Evolutionary conservation across 768 basidiomycete species (phyloP).

Genomic region (Tricholoma bakamatsutake): DNA sequence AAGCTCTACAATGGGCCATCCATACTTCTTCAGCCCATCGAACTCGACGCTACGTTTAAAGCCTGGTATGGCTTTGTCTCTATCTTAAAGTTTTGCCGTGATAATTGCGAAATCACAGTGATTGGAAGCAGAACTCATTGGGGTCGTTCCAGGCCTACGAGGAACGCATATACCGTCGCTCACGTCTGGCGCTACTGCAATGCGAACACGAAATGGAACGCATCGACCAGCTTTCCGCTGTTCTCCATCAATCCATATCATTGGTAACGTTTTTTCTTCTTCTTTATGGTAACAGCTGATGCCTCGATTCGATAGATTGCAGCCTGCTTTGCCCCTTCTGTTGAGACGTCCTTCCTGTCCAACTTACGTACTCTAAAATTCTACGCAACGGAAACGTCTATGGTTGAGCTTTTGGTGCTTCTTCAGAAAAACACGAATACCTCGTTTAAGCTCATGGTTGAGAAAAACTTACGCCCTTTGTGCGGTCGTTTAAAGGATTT

Average conservation of each 20-base stretch:
- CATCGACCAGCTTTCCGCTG: slow-evolving; percentile 32
- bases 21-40: slow-evolving; percentile 38
- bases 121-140: slow-evolving; percentile 35
- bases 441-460: slow-evolving; percentile 29
- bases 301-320: slow-evolving; percentile 28
- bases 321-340: slow-evolving; percentile 37
- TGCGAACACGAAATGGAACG: slow-evolving; percentile 33
- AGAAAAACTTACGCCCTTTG: slow-evolving; percentile 23
- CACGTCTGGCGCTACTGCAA: slow-evolving; percentile 32
- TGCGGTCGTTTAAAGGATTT: slow-evolving; percentile 12
- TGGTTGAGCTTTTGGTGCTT: slow-evolving; percentile 22
- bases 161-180: slow-evolving; percentile 30
- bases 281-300: neutral
- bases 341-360: slow-evolving; percentile 22
- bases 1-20: slow-evolving; percentile 21
- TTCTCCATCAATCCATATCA: slow-evolving; percentile 35
- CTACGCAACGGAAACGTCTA: slow-evolving; percentile 15
- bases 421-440: slow-evolving; percentile 27
- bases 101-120: slow-evolving; percentile 25
- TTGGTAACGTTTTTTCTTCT: slow-evolving; percentile 27
- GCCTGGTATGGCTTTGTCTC: slow-evolving; percentile 32
- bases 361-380: slow-evolving; percentile 12
- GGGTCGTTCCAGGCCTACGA: slow-evolving; percentile 33
- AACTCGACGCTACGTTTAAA: slow-evolving; percentile 30
- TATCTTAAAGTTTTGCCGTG: slow-evolving; percentile 2